phyloP scores from a whole-genome alignment of 1,139 yeast species.

The Yamadazyma membranifaciens region DNA sequence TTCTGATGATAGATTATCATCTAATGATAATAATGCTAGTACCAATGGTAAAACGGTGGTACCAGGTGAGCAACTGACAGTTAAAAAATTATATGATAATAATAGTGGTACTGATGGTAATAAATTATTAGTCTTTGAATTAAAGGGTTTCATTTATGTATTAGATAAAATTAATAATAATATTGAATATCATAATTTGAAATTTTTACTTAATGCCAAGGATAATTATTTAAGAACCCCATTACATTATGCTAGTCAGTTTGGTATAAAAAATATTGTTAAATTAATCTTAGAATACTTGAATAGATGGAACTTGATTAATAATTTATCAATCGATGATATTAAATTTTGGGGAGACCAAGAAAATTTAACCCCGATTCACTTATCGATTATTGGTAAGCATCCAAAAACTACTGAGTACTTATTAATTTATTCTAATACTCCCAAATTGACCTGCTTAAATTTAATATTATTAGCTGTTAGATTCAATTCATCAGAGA shows the following conservation, averaged over 20 bases:
- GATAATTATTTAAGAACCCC: conserved; percentile 86
- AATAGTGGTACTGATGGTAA: conserved; percentile 64
- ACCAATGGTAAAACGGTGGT: conserved; percentile 21
- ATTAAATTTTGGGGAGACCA: conserved; percentile 74
- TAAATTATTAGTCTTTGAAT: conserved; percentile 20
- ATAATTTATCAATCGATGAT: conserved; percentile 57
- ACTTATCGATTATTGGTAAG: conserved; percentile 76
- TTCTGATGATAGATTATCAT: no score
- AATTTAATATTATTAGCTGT: conserved; percentile 68
- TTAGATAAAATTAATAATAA: conserved; percentile 41
- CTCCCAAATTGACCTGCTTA: conserved; percentile 39
- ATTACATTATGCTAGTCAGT: conserved; percentile 85
- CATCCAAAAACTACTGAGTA: conserved; percentile 77
- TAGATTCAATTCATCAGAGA: conserved; percentile 58
- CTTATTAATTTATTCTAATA: conserved; percentile 48
- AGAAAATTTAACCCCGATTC: conserved; percentile 79
- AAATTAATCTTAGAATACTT: conserved; percentile 51
- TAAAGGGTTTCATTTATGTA: conserved; percentile 23
- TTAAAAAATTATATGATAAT: conserved; percentile 30
- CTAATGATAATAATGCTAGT: no score
- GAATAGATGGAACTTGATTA: conserved; percentile 28
- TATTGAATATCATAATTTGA: conserved; percentile 19
- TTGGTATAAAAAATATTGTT: conserved; percentile 70
- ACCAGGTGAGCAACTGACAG: conserved; percentile 38
- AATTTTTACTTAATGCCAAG: conserved; percentile 56